Evolutionary conservation across 345 rosid genomes (phyloP).

Genomic region (Eucalyptus dawsonii): DNA sequence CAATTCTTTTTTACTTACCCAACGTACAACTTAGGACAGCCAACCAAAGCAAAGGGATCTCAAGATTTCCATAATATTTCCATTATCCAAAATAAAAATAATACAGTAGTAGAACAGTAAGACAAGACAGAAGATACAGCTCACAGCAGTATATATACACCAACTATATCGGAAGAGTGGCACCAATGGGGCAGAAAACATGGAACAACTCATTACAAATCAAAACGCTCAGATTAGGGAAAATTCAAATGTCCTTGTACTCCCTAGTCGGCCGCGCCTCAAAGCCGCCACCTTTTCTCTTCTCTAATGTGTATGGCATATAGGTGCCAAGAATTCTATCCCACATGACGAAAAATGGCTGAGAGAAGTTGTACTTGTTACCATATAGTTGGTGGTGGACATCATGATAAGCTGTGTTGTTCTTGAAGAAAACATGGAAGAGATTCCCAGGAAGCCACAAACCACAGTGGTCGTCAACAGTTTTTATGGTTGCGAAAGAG

Average conservation of each 20-base stretch:
- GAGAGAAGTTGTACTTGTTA: constrained; percentile 71
- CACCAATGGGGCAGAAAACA: background rate
- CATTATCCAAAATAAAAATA: background rate
- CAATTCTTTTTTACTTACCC: background rate
- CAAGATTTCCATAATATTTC: background rate
- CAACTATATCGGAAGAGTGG: background rate
- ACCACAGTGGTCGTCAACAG: constrained; percentile 83
- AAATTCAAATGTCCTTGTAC: constrained; percentile 26
- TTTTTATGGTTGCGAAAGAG: constrained; percentile 85
- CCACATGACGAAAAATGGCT: constrained; percentile 75
- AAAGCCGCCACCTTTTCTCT: constrained; percentile 58
- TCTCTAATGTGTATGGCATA: constrained; percentile 76
- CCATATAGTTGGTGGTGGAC: constrained; percentile 84
- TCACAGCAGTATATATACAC: background rate
- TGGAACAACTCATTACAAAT: background rate
- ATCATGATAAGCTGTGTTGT: constrained; percentile 83
- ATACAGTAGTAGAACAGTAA: background rate
- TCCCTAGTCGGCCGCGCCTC: constrained; percentile 56
- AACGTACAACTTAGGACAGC: background rate
- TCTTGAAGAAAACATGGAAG: constrained; percentile 56
- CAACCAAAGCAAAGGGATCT: background rate
- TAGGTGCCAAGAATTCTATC: constrained; percentile 79
- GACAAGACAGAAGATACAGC: background rate
- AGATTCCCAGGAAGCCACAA: constrained; percentile 77
- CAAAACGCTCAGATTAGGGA: background rate